These are phyloP conservation scores for Lasiodiplodia hormozganensis DNA, from an alignment of 2,329 filamentous ascomycete species.

Conservation along the genomic window DNA sequence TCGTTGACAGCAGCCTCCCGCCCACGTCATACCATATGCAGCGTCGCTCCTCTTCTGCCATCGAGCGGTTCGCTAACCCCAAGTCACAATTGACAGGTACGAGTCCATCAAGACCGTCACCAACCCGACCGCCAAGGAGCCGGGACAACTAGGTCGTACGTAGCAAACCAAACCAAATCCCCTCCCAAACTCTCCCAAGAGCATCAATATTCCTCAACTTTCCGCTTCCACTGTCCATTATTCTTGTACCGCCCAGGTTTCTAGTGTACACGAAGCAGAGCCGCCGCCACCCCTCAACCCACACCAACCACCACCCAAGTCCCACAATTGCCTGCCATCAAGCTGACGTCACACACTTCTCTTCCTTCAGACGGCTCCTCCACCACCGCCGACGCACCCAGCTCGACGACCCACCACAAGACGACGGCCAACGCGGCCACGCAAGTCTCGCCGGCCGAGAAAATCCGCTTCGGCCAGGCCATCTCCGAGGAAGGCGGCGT, in stretches of 20 bases:
- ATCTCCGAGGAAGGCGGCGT: conserved; percentile 61
- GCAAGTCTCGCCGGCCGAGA: conserved; percentile 51
- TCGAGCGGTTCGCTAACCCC: background rate
- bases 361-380: conserved; percentile 7
- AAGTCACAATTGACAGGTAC: conserved; percentile 53
- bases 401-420: conserved; percentile 48
- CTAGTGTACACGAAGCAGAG: too few relatives aligned
- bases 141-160: conserved; percentile 64
- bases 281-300: too few relatives aligned
- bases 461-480: conserved; percentile 62
- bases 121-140: conserved; percentile 58
- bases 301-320: conserved; percentile 7
- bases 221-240: too few relatives aligned
- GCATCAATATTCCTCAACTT: too few relatives aligned
- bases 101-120: conserved; percentile 62
- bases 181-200: background rate
- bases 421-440: conserved; percentile 49
- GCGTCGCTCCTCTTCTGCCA: background rate
- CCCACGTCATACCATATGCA: background rate
- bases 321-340: conserved; percentile 32
- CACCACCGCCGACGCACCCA: conserved; percentile 30
- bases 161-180: background rate
- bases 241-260: too few relatives aligned
- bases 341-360: conserved; percentile 18
- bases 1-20: background rate